Base-by-base conservation (phyloP, 2,329 filamentous ascomycete genomes). In the Phialocephala subalpina region DNA sequence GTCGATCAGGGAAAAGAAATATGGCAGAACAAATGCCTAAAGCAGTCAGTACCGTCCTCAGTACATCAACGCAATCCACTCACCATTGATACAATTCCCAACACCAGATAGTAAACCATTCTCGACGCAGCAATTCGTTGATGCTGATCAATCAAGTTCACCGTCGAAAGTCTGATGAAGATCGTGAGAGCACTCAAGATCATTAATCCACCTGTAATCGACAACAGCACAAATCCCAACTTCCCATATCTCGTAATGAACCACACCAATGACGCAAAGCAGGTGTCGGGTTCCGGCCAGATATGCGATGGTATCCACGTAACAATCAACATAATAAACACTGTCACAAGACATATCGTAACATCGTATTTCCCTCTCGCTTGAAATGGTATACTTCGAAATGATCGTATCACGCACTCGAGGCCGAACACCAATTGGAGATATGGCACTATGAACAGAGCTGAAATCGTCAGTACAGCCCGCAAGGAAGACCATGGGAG, bases 201-300 rank as follows among this genome's bases (percentile, higher is more conserved):
- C 60, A 91, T 78, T 27, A 83, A 74, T 40, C 81, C 75, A n/a
- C 83, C 78, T 52, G 90, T 80, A 22, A 80, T 74, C 25, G 83
- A 76, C 12, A 91, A 75, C 1, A 90, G 73, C 11, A 80, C 81
- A 63, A 92, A 84, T 64, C 83, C 85, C 5, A 84, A 82, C 16
- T 83, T 74, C n/a, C 87, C 83, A 78, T 88, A 92, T 70, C 81
- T 82, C 63, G 85, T 82, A 49, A 91, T 80, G 67, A 90, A 90
- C 87, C 87, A 92, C 70, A 91, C 87, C 8, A 92, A 80, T 6
- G 87, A 88, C 27, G 87, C 88, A 71, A 91, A 88, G 78, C 90
- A 92, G 60, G 84, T 82, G 69, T 89, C 84, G 6, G 82, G 82
- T 52, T 89, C 83, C 4, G 80, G 82, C 67, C 84, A 78, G 58